Conservation (phyloP, 257 asterid genomes). For the Paulownia fortunei region DNA sequence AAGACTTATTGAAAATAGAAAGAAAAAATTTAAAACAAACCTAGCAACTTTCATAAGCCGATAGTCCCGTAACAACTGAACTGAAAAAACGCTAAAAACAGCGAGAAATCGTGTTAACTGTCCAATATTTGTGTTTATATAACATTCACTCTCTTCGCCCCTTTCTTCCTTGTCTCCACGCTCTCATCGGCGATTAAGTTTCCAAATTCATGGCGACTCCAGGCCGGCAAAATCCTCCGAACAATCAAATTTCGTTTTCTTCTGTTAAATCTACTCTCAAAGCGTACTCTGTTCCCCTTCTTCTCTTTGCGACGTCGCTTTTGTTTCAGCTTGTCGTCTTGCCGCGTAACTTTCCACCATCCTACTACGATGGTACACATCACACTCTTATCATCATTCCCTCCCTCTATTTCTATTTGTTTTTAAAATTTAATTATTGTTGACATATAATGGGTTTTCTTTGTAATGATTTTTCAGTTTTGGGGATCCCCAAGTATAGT, state of each 20-base stretch:
- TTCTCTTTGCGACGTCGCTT: constrained; percentile 64
- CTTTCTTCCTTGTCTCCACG: neutral
- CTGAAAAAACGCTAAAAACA: too few relatives aligned
- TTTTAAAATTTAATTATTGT: neutral
- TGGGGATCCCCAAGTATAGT: constrained; percentile 73
- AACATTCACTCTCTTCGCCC: too few relatives aligned
- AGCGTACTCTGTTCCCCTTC: constrained; percentile 74
- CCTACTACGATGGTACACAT: constrained; percentile 78
- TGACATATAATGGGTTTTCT: constrained; percentile 11
- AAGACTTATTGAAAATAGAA: too few relatives aligned
- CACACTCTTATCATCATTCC: neutral
- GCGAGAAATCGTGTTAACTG: too few relatives aligned
- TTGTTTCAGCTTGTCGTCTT: constrained; percentile 77
- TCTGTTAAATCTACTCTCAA: constrained; percentile 42
- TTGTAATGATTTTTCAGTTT: constrained; percentile 51
- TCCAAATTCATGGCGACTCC: constrained; percentile 43
- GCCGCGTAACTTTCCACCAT: constrained; percentile 78
- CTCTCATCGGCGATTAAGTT: constrained; percentile 15
- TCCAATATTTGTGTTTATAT: too few relatives aligned
- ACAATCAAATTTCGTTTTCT: constrained; percentile 33
- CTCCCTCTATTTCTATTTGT: neutral
- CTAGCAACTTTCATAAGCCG: too few relatives aligned
- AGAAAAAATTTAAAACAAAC: too few relatives aligned
- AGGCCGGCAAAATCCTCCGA: constrained; percentile 42
- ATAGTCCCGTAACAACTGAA: too few relatives aligned